Conservation (phyloP, 176 grass and related monocot species). For the Puccinellia tenuiflora region DNA sequence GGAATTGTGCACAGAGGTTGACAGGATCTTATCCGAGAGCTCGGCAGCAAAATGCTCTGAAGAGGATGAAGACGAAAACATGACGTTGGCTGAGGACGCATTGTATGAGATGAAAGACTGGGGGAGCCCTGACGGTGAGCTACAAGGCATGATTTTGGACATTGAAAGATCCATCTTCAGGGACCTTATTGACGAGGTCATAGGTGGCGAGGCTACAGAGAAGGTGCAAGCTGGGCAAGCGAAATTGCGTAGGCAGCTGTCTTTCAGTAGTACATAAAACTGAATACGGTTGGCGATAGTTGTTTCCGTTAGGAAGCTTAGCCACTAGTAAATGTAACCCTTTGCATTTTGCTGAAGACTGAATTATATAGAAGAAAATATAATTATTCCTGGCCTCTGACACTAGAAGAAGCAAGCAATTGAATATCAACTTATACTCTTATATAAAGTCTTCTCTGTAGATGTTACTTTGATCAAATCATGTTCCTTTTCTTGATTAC, state of each 20-base stretch:
- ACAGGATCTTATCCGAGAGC: constrained; percentile 37
- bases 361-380: constrained; percentile 49
- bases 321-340: constrained; percentile 33
- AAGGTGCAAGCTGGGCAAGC: constrained; percentile 27
- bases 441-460: background rate
- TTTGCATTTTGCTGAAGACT: constrained; percentile 25
- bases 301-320: constrained; percentile 36
- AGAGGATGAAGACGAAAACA: constrained; percentile 35
- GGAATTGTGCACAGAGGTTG: constrained; percentile 67
- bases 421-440: background rate
- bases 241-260: constrained; percentile 51
- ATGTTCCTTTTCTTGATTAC: background rate
- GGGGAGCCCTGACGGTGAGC: constrained; percentile 37
- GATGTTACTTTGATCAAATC: background rate
- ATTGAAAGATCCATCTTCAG: constrained; percentile 75
- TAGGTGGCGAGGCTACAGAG: constrained; percentile 22
- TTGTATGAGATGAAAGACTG: constrained; percentile 50
- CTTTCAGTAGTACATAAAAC: constrained; percentile 41
- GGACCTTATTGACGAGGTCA: constrained; percentile 66
- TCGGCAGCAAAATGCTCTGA: constrained; percentile 19
- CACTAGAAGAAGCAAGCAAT: constrained; percentile 16
- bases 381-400: constrained; percentile 28
- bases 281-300: constrained; percentile 16
- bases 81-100: constrained; percentile 29
- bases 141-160: constrained; percentile 46